Conservation (phyloP, 2,329 filamentous ascomycete species). For the Xenoacremonium recifei region DNA sequence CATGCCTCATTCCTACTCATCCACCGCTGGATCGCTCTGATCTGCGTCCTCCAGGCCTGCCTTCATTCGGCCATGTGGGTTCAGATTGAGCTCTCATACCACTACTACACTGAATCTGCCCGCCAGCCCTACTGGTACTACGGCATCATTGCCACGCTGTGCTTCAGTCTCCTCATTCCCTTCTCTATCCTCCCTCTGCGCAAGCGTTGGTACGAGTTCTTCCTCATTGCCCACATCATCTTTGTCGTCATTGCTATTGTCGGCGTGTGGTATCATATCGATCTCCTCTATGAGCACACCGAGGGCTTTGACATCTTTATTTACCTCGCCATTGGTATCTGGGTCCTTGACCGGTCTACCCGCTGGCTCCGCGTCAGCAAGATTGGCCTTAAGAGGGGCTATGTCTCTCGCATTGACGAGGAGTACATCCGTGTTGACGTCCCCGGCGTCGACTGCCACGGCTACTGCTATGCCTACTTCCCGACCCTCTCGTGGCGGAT, state of each 20-base stretch:
- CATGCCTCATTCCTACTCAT: constrained; percentile 47
- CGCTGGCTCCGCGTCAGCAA: constrained; percentile 18
- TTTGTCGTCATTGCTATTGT: constrained; percentile 40
- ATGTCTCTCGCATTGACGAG: constrained; percentile 25
- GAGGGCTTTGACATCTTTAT: constrained; percentile 42
- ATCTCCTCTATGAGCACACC: constrained; percentile 29
- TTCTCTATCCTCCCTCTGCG: constrained; percentile 36
- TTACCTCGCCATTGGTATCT: constrained; percentile 26
- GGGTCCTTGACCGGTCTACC: constrained; percentile 27
- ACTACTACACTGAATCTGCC: constrained; percentile 24
- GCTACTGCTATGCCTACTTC: constrained; percentile 31
- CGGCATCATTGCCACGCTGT: constrained; percentile 40
- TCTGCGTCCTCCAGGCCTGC: constrained; percentile 43
- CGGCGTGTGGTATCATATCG: constrained; percentile 43
- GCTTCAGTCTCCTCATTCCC: constrained; percentile 28
- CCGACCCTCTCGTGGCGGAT: constrained; percentile 29
- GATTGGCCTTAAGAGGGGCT: constrained; percentile 26
- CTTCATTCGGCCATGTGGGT: constrained; percentile 46
- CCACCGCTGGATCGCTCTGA: constrained; percentile 47
- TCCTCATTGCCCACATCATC: constrained; percentile 42
- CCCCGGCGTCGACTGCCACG: constrained; percentile 20
- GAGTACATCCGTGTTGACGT: constrained; percentile 30
- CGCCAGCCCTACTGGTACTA: constrained; percentile 40
- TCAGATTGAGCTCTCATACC: constrained; percentile 26
- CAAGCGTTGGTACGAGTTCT: constrained; percentile 40